phyloP scores from a whole-genome alignment of 495 filamentous ascomycete species.

The Entonaema liquescens region DNA sequence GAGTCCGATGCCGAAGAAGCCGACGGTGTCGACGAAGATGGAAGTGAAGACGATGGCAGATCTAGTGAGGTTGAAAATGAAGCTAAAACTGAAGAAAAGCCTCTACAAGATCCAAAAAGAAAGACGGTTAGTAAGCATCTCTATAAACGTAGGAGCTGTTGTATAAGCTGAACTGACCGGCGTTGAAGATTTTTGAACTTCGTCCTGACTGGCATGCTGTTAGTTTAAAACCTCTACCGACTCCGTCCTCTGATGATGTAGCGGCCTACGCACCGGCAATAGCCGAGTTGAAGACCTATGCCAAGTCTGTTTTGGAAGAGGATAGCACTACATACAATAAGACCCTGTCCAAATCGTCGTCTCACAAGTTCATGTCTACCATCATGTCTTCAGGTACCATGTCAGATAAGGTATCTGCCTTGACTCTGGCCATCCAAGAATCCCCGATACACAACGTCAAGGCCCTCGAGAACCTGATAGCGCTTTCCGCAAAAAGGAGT shows the following conservation, averaged over 20 bases:
- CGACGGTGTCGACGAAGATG: constrained; percentile 40
- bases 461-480: constrained; percentile 82
- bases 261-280: constrained; percentile 66
- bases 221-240: constrained; percentile 65
- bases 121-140: constrained; percentile 55
- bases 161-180: constrained; percentile 37
- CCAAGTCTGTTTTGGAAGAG: constrained; percentile 73
- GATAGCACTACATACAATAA: constrained; percentile 72
- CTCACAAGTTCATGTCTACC: constrained; percentile 91
- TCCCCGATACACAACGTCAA: constrained; percentile 93
- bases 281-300: constrained; percentile 77
- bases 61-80: constrained; percentile 41
- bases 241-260: constrained; percentile 55
- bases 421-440: constrained; percentile 93
- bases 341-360: constrained; percentile 68
- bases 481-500: constrained; percentile 85
- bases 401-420: constrained; percentile 93
- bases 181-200: constrained; percentile 71
- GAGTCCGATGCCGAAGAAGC: constrained; percentile 40
- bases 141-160: constrained; percentile 1
- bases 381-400: constrained; percentile 97
- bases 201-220: constrained; percentile 86
- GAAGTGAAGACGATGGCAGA: constrained; percentile 39
- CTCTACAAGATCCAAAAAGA: constrained; percentile 39
- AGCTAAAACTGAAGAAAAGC: constrained; percentile 33